Percentiles rank a stretch among this genome's conserved stretches.
phyloP scores from a whole-genome alignment of 1,284 basidiomycete genomes.

The Pseudozyma sp. region DNA sequence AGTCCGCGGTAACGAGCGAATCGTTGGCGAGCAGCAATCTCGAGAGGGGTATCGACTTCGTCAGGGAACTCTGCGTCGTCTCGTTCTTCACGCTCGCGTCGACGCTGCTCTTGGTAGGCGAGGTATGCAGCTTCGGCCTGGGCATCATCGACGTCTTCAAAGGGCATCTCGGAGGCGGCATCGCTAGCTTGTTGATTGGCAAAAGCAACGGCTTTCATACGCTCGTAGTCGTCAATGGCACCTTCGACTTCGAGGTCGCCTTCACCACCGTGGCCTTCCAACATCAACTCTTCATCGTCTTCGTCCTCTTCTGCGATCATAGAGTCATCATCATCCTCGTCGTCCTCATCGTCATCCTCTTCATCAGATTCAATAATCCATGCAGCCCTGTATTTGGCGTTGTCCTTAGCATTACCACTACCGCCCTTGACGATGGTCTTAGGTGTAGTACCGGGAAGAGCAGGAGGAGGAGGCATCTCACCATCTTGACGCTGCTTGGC shows the following conservation, averaged over 20 bases:
- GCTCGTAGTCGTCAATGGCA: constrained; percentile 84
- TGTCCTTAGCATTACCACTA: constrained; percentile 68
- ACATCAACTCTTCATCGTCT: constrained; percentile 81
- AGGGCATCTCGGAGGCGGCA: constrained; percentile 29
- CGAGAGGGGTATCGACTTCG: constrained; percentile 94
- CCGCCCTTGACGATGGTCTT: constrained; percentile 57
- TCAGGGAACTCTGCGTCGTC: constrained; percentile 91
- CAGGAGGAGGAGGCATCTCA: constrained; percentile 63
- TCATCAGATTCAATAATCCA: constrained; percentile 66
- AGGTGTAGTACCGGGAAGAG: constrained; percentile 69
- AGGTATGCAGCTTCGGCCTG: constrained; percentile 75
- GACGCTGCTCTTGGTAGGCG: constrained; percentile 80
- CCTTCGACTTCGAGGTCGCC: constrained; percentile 78
- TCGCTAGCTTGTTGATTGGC: constrained; percentile 60
- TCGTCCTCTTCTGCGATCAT: constrained; percentile 75
- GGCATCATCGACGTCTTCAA: constrained; percentile 70
- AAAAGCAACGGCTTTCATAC: constrained; percentile 77
- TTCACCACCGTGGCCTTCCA: constrained; percentile 76
- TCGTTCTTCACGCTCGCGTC: constrained; percentile 80
- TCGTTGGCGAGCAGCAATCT: constrained; percentile 83
- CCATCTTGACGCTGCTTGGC: constrained; percentile 35
- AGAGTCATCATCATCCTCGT: constrained; percentile 85
- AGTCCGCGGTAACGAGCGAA: constrained; percentile 94
- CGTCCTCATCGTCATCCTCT: constrained; percentile 54
- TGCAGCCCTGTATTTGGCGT: constrained; percentile 60